These are phyloP conservation scores for Alloteropsis semialata DNA, from an alignment of 176 grass and related monocot genomes.

Conservation along the genomic window DNA sequence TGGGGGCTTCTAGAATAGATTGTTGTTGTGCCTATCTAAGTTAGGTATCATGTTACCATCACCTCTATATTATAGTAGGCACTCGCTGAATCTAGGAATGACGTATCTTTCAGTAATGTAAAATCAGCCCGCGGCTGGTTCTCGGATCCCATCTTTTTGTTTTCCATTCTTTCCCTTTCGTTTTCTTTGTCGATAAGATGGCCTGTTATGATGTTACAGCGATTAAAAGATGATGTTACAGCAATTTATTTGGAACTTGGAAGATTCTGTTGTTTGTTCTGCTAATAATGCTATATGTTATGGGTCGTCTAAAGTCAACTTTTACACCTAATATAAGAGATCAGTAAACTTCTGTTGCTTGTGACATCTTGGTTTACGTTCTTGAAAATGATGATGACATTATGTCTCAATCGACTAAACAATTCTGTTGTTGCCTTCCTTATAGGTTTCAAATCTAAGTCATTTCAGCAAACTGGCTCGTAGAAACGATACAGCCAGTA, in stretches of 20 bases:
- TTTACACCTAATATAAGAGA: slow-evolving; percentile 2
- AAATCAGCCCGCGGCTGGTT: slow-evolving; percentile 14
- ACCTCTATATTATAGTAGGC: slow-evolving; percentile 14
- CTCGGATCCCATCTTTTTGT: slow-evolving; percentile 10
- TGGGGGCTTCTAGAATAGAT: slow-evolving; percentile 23
- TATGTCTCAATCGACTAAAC: not conserved
- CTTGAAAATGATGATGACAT: not conserved
- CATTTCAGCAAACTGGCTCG: slow-evolving; percentile 80
- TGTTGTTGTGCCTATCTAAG: slow-evolving; percentile 2
- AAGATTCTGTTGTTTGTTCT: not conserved
- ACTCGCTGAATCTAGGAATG: slow-evolving; percentile 13
- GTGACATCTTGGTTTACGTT: not conserved
- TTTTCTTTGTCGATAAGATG: not conserved
- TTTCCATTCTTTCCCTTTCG: slow-evolving; percentile 5
- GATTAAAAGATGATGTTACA: not conserved
- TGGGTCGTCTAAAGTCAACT: not conserved
- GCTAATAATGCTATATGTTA: not conserved
- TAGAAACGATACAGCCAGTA: slow-evolving; percentile 68
- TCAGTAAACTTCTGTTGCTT: not conserved
- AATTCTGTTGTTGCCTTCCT: not conserved
- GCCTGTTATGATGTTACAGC: not conserved
- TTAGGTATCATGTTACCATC: slow-evolving; percentile 24
- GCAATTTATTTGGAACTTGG: slow-evolving; percentile 1
- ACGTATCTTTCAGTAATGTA: slow-evolving; percentile 10
- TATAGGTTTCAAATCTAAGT: slow-evolving; percentile 79